Evolutionary conservation across 768 basidiomycete genomes (phyloP), one percentile per base, ranked within the genome.

Genomic region (Russula vinacea): DNA sequence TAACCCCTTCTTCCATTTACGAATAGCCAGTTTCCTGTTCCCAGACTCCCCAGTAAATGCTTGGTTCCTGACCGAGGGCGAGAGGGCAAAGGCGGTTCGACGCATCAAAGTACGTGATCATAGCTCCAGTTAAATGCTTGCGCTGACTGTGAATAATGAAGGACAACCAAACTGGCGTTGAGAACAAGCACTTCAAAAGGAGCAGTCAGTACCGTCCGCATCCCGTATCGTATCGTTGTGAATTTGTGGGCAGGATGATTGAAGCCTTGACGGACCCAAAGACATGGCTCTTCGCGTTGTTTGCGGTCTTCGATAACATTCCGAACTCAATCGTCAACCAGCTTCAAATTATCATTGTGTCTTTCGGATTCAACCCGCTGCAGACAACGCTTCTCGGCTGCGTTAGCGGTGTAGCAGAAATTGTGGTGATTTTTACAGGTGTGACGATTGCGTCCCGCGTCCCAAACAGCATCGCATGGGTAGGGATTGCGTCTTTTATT

Each of bases 151-250:
- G n/a, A 26, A 9, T 50, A 63, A n/a, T 24, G 7, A 67, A 86
- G 83, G 81, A 78, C 73, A 90, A 90, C 66, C 88, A 92, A 82
- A 88, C 87, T 0, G 90, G 90, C 37, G 82, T 90, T 10, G 90
- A 91, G 74, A 91, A 89, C 71, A 92, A 92, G 69, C 80, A 79
- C 60, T 92, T 89, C 76, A 92, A 92, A 83, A 78, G 58, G 86
- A 89, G 44, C 90, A 92, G 89, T 89, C 61, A 67, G 87, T 79
- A 45, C 16, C 11, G 13, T 55, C 39, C 26, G 47, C 33, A 14
- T n/a, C 17, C 37, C 7, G 26, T n/a, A 33, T 24, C 33, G 19
- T 26, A 22, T 8, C 45, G 11, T 13, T 44, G 42, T 45, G 24
- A 47, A n/a, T 29, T n/a, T 17, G 24, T 42, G 29, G 16, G 24